These are phyloP conservation scores for Asterella californica DNA, from an alignment of 225 moss, liverwort and hornwort genomes.

Conservation along the genomic window DNA sequence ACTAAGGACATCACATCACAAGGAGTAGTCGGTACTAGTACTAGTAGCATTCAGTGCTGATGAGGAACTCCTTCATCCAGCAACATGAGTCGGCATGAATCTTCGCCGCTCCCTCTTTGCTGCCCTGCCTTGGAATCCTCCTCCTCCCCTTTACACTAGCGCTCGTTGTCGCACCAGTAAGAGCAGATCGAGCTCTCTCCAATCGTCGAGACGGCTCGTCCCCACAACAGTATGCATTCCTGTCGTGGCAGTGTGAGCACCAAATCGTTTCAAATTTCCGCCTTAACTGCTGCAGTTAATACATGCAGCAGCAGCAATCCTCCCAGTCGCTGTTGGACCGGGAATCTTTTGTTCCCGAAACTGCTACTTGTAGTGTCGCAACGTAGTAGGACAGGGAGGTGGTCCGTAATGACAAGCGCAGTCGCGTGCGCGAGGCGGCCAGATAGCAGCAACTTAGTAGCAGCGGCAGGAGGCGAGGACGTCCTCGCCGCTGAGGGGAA, in stretches of 20 bases:
- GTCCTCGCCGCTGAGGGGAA: not conserved
- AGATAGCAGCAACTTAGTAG: no score
- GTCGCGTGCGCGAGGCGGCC: not conserved
- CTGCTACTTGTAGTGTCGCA: not conserved
- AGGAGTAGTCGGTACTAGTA: no score
- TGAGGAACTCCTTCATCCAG: not conserved
- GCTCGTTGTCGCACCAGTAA: not conserved
- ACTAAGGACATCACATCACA: not conserved
- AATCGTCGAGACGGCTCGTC: not conserved
- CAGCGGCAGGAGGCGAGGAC: not conserved
- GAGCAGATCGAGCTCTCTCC: not conserved
- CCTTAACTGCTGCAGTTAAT: not conserved
- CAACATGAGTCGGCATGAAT: not conserved
- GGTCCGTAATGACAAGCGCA: not conserved
- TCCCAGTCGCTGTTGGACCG: not conserved
- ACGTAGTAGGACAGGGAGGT: not conserved
- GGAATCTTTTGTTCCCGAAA: not conserved
- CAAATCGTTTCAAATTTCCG: not conserved
- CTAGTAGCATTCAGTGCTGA: not conserved
- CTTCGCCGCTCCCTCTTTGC: not conserved
- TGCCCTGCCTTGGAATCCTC: not conserved
- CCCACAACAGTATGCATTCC: not conserved
- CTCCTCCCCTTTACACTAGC: not conserved
- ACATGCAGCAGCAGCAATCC: not conserved
- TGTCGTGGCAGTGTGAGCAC: not conserved